Percentiles rank a stretch among this genome's conserved stretches.
Conservation (phyloP, 805 yeast genomes). For the Schwanniomyces polymorphus region DNA sequence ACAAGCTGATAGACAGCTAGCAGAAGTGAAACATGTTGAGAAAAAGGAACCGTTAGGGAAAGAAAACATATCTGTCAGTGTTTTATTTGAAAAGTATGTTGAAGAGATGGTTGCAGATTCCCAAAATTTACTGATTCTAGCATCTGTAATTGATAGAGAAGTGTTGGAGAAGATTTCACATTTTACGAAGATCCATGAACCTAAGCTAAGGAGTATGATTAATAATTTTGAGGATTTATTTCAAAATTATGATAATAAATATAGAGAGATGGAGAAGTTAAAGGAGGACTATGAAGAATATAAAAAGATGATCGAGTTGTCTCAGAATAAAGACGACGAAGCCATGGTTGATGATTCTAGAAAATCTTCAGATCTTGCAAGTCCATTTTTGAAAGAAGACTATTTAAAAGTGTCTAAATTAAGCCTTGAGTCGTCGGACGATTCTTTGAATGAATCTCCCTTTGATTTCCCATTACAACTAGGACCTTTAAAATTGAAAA, state of each 20-base stretch:
- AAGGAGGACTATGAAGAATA: conserved; percentile 30
- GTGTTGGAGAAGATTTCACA: conserved; percentile 33
- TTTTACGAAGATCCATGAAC: conserved; percentile 37
- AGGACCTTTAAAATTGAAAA: conserved; percentile 22
- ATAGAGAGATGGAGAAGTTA: conserved; percentile 25
- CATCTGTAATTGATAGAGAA: conserved; percentile 32
- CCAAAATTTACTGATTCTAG: conserved; percentile 19
- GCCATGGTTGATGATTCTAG: conserved; percentile 1
- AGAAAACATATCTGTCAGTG: neutral
- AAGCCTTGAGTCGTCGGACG: neutral
- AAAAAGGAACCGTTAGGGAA: neutral
- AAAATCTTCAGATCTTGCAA: neutral
- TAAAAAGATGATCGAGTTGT: conserved; percentile 31
- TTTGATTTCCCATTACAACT: conserved; percentile 31
- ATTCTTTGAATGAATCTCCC: conserved; percentile 4
- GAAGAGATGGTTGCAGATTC: conserved; percentile 23
- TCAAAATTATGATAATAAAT: conserved; percentile 22
- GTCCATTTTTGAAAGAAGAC: conserved; percentile 1
- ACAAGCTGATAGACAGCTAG: neutral
- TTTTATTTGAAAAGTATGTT: conserved; percentile 12
- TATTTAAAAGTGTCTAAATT: neutral
- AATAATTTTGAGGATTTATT: conserved; percentile 21
- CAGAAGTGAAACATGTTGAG: conserved; percentile 1
- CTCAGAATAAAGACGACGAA: conserved; percentile 3
- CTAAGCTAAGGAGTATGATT: conserved; percentile 23